phyloP scores from a whole-genome alignment of 371 early-diverging fungal genomes.

The Actinomortierella wolfii region DNA sequence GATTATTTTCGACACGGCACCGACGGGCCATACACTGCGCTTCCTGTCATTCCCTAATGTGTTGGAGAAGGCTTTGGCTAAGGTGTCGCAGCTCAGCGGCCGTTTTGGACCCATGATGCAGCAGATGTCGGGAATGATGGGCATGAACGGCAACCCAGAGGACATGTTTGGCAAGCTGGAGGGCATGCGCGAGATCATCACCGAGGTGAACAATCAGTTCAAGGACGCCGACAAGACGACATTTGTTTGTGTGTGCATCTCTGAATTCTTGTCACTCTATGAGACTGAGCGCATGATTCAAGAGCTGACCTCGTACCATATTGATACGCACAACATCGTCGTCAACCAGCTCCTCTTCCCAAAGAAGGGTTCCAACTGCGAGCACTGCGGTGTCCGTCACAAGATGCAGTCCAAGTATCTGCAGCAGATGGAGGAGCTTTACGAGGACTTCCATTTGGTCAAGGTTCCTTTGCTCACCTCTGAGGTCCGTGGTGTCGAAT shows the following conservation, averaged over 20 bases:
- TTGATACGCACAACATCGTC: constrained; percentile 98
- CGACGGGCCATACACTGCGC: constrained; percentile 98
- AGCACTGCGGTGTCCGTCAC: constrained; percentile 92
- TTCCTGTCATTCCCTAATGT: constrained; percentile 97
- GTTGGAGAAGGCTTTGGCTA: constrained; percentile 94
- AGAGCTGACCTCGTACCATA: constrained; percentile 94
- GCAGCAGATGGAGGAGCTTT: constrained; percentile 96
- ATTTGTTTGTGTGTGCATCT: constrained; percentile 98
- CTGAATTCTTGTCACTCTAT: constrained; percentile 98
- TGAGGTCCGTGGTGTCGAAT: constrained; percentile 95
- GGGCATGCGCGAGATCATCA: constrained; percentile 91
- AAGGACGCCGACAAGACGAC: constrained; percentile 96
- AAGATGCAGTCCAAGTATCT: constrained; percentile 99
- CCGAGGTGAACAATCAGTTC: constrained; percentile 97
- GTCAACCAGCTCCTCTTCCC: constrained; percentile 98
- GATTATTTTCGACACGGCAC: constrained; percentile 98
- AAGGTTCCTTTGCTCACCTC: constrained; percentile 90
- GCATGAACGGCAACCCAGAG: constrained; percentile 85
- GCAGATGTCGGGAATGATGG: constrained; percentile 98
- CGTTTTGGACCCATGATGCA: constrained; percentile 95
- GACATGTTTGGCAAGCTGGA: constrained; percentile 95
- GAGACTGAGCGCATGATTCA: constrained; percentile 99
- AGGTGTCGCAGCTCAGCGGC: constrained; percentile 90
- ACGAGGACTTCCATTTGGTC: constrained; percentile 95
- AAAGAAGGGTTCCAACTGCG: constrained; percentile 89